Evolutionary conservation across 495 filamentous ascomycete genomes (phyloP), one percentile per base, ranked within the genome.

Genomic region (Penicillium herquei): DNA sequence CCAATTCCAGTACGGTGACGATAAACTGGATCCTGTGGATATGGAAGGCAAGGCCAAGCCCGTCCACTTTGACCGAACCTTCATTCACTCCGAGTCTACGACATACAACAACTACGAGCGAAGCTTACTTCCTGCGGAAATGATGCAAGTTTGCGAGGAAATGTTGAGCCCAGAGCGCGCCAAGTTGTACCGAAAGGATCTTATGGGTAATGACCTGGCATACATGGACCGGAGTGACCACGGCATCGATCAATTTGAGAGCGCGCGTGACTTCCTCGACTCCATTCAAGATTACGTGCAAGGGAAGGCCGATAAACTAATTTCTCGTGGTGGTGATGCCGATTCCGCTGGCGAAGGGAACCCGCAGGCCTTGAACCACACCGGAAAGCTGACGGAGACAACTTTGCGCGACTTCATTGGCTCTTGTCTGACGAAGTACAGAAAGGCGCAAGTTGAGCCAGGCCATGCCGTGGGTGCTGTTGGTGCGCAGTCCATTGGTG

Each of bases 381-480:
- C 91, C 2, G 86, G 87, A 43, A 96, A 96, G 66, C 77, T 98
- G 40, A 93, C 94, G 0, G 75, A 82, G 50, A 76, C 69, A 0
- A 92, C 89, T 0, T 77, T 98, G 26, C 70, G 76, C 31, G 72
- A 79, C 8, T 98, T 98, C 75, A 86, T 98, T 53, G 59, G 73
- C n/a, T 74, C 88, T 31, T 98, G 94, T 65, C 73, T 98, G 37
- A 77, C 80, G 57, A 98, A 97, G 70, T 98, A 96, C 71, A 84
- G 89, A 58, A 91, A 83, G 66, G 91, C 92, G 3, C 89, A 87
- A 54, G 88, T 94, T 39, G 90, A 98, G 67, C 90, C 94, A 7
- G 95, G 95, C 3, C 93, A 96, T 64, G 94, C 94, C 11, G 94
- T 98, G n/a, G 94, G 95, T 52, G 95, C 94, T 10, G 90, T 98